Evolutionary conservation across 805 yeast genomes (phyloP).

Genomic region (Phaffomyces opuntiae): DNA sequence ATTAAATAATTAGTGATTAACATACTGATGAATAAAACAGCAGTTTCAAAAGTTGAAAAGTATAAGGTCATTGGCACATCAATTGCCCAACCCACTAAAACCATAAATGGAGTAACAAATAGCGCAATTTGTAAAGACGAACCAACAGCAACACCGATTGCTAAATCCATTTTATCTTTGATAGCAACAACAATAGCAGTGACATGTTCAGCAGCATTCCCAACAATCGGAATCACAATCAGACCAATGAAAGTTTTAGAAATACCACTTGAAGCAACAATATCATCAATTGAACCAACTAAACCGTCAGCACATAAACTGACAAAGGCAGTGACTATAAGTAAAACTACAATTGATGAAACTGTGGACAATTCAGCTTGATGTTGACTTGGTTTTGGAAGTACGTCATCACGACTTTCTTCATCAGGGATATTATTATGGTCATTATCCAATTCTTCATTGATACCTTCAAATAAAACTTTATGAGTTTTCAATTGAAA

Average conservation of each 20-base stretch:
- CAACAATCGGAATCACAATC: constrained; percentile 91
- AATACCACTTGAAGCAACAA: constrained; percentile 77
- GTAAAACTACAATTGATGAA: constrained; percentile 47
- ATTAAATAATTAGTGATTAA: constrained; percentile 82
- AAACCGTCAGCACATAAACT: constrained; percentile 89
- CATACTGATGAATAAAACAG: constrained; percentile 83
- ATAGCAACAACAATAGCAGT: constrained; percentile 93
- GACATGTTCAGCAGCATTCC: constrained; percentile 98
- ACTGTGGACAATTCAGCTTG: constrained; percentile 39
- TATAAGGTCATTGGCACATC: constrained; percentile 89
- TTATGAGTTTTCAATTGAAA: constrained; percentile 90
- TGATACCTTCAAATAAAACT: constrained; percentile 56
- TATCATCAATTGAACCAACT: constrained; percentile 87
- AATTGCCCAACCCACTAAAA: constrained; percentile 85
- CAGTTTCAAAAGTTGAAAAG: constrained; percentile 91
- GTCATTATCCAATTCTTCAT: constrained; percentile 29
- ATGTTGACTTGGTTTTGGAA: constrained; percentile 18
- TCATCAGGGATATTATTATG: constrained; percentile 1
- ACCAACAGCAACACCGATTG: constrained; percentile 95
- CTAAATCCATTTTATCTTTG: constrained; percentile 96
- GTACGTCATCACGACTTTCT: not conserved
- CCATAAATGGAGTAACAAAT: constrained; percentile 94
- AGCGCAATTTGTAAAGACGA: constrained; percentile 92
- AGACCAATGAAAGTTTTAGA: constrained; percentile 94
- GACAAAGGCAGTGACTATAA: constrained; percentile 67